Evolutionary conservation across 768 basidiomycete species (phyloP), one percentile per base, ranked within the genome.

Genomic region (Mycena venus): DNA sequence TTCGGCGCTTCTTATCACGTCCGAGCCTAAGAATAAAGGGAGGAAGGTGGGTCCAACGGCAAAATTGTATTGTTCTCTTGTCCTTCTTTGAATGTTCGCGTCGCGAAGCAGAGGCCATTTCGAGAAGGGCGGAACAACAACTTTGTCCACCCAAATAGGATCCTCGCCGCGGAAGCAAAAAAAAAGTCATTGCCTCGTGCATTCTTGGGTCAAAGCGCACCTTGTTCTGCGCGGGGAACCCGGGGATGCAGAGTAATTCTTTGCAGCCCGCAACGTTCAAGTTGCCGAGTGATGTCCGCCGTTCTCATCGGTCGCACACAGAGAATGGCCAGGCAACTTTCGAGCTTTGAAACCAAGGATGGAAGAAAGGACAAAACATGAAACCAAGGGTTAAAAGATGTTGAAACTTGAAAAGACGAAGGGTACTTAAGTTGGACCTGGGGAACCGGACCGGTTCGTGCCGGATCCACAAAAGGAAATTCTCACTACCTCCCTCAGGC

Each of bases 31-130:
- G 31, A 59, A 71, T 71, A 71, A 71, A 65, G 62, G 11, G 31
- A 34, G 70, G 61, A n/a, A 47, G 8, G 70, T 58, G 51, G 49
- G 59, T 61, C 59, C 68, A 70, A 42, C 60, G 60, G 59, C 61
- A 62, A 49, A 70, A 70, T 53, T 51, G 59, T 36, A 58, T 12
- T 23, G 23, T 7, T 38, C 27, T 14, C 10, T 62, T 51, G 36
- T n/a, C n/a, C n/a, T 70, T 59, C 53, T 67, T 56, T 49, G 47
- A 49, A 23, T n/a, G 12, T 42, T 9, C 12, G 6, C 11, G 27
- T 56, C 55, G 27, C 19, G 55, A 59, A 59, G 58, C 21, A n/a
- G 49, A 15, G 51, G 21, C 25, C 56, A n/a, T n/a, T 68, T 47
- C 32, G 17, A 21, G n/a, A 38, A 51, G 32, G 59, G 58, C 59